These are phyloP conservation scores for Camellia lanceoleosa DNA, from an alignment of 148 eudicot species.

Conservation along the genomic window DNA sequence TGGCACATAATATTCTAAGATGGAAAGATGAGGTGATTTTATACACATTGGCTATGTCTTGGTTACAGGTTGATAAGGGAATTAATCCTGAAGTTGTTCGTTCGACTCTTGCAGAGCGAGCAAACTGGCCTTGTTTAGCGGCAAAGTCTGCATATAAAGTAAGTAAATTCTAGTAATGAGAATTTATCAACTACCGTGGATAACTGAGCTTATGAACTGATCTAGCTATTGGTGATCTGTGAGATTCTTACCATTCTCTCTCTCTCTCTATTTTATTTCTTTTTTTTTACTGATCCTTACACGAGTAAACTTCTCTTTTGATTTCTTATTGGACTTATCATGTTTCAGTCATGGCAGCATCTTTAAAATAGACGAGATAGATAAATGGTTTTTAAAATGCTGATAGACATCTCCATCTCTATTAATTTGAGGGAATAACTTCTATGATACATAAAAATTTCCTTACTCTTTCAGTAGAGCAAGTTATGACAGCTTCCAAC, in stretches of 20 bases:
- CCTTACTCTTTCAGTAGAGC: not conserved
- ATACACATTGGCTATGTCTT: not conserved
- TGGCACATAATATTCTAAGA: not conserved
- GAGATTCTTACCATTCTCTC: not conserved
- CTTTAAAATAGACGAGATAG: not conserved
- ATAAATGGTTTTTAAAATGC: not conserved
- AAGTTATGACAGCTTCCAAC: slow-evolving; percentile 1
- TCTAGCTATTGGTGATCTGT: not conserved
- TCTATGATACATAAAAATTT: not conserved
- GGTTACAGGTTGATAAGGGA: slow-evolving; percentile 85
- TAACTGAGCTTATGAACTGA: not conserved
- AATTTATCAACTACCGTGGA: not conserved
- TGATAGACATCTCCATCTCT: not conserved
- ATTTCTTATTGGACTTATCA: not conserved
- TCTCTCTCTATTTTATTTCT: not conserved
- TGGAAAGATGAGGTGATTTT: not conserved
- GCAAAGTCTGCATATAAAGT: slow-evolving; percentile 75
- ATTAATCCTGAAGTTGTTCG: slow-evolving; percentile 93
- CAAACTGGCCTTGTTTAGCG: slow-evolving; percentile 73
- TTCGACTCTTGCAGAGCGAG: slow-evolving; percentile 79
- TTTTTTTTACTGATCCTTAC: not conserved
- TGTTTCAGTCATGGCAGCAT: not conserved
- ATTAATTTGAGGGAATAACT: not conserved
- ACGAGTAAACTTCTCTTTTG: not conserved
- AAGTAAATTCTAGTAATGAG: slow-evolving; percentile 13